Base-by-base conservation (phyloP, 179 eudicot species). In the Corrigiola litoralis region DNA sequence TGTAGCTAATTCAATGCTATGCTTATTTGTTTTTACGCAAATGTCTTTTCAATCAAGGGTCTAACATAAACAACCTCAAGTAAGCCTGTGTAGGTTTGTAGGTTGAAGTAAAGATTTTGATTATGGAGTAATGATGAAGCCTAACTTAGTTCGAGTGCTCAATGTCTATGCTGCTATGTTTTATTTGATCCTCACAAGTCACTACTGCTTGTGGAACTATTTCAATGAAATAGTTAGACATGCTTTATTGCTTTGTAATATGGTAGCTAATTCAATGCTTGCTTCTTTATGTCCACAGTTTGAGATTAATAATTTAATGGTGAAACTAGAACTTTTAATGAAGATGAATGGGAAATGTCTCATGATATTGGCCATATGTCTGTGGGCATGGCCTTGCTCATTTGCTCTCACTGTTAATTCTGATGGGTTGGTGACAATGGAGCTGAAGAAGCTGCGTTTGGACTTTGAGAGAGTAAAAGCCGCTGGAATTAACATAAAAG, bases 381-480 rank as follows among this genome's bases (percentile, higher is more conserved):
- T 80, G 0, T 40, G 32, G 64, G 61, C 59, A 24, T 80, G 64
- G 57, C 57, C 38, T 32, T 66, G 24, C 16, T 24, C 29, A 4
- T 60, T 34, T 17, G 61, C 49, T 24, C 18, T 45, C 3, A 29
- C 24, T 45, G 49, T 12, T 27, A 11, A 40, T 36, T 23, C 71
- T 66, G 71, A 69, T 53, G 72, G 50, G 17, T 58, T 60, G 34
- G 51, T 67, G 55, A 73, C 67, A 63, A 63, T 76, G 32, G 59
- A 66, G 32, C 76, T 80, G 29, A 80, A 77, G 46, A 76, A 66
- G 71, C 25, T 61, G 59, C 62, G 36, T 17, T 54, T 70, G 65
- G 76, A 80, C 71, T 66, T 61, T 1, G 36, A 70, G 52, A 67
- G 68, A 20, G 28, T 58, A 17, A 47, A 41, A 24, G 73, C 64